Conservation (phyloP, 1,139 yeast genomes). For the Saccharomyces pastorianus region DNA sequence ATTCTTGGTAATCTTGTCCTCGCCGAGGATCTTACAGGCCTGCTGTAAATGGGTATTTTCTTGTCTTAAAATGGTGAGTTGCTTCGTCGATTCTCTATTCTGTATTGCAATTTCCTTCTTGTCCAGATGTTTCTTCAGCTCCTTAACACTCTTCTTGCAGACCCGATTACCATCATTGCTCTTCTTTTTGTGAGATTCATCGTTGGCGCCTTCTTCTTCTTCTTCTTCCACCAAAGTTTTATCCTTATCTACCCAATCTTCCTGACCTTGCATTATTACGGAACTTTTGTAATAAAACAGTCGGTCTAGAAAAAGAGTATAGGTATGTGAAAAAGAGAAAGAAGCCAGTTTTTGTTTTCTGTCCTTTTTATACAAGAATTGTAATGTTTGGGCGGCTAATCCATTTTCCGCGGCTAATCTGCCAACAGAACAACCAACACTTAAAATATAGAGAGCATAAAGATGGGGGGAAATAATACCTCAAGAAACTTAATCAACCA, state of each 20-base stretch:
- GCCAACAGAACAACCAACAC: too few species aligned
- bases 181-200: background rate
- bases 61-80: slow-evolving; percentile 13
- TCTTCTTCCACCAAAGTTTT: background rate
- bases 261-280: background rate
- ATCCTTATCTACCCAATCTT: background rate
- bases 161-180: background rate
- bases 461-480: too few species aligned
- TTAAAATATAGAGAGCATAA: too few species aligned
- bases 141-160: background rate
- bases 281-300: too few species aligned
- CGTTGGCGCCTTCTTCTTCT: background rate
- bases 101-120: background rate
- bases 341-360: background rate
- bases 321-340: too few species aligned
- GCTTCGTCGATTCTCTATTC: background rate
- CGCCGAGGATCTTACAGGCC: slow-evolving; percentile 32
- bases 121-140: background rate
- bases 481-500: too few species aligned
- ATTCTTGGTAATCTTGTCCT: slow-evolving; percentile 23
- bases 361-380: background rate
- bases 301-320: too few species aligned
- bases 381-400: background rate
- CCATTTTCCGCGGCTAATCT: background rate
- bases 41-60: slow-evolving; percentile 30